These are phyloP conservation scores for Tephrocybe sp. DNA, from an alignment of 768 basidiomycete species.

Conservation along the genomic window DNA sequence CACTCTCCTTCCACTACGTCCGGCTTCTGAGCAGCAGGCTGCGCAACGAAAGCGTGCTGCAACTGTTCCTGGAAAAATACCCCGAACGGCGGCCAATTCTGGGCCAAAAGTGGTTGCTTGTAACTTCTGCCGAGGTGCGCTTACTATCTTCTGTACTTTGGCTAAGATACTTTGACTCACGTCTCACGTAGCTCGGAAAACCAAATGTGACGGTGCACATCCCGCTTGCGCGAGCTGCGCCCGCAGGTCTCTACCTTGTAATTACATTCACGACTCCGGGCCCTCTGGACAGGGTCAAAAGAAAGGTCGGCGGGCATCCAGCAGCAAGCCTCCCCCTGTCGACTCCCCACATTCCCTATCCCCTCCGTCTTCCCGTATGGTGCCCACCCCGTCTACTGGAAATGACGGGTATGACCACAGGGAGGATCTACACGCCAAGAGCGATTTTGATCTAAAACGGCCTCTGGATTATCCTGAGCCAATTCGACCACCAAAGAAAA, in stretches of 20 bases:
- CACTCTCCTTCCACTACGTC: slow-evolving; percentile 62
- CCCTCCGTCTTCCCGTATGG: slow-evolving; percentile 56
- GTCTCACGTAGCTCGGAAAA: slow-evolving; percentile 70
- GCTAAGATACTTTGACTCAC: not conserved
- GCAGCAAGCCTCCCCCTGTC: slow-evolving; percentile 42
- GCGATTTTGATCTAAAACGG: slow-evolving; percentile 62
- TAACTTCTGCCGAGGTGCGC: slow-evolving; percentile 81
- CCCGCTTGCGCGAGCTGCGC: slow-evolving; percentile 84
- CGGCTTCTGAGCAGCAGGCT: slow-evolving; percentile 66
- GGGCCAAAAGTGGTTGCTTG: slow-evolving; percentile 88
- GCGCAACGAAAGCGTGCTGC: slow-evolving; percentile 70
- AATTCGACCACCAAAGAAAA: slow-evolving; percentile 64
- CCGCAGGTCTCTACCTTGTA: slow-evolving; percentile 73
- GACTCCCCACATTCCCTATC: slow-evolving; percentile 50
- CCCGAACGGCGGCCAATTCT: slow-evolving; percentile 59
- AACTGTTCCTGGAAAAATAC: slow-evolving; percentile 63
- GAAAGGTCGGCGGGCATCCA: slow-evolving; percentile 56
- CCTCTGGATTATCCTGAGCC: slow-evolving; percentile 54
- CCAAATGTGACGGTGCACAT: slow-evolving; percentile 86
- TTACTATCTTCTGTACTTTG: slow-evolving; percentile 5
- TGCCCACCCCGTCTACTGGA: slow-evolving; percentile 47
- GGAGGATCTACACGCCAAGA: slow-evolving; percentile 42
- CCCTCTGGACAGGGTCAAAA: slow-evolving; percentile 35
- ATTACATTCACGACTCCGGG: slow-evolving; percentile 70
- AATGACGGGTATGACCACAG: slow-evolving; percentile 36